Evolutionary conservation across 352 stramenopile species (phyloP).

Genomic region (Aphanomyces astaci): DNA sequence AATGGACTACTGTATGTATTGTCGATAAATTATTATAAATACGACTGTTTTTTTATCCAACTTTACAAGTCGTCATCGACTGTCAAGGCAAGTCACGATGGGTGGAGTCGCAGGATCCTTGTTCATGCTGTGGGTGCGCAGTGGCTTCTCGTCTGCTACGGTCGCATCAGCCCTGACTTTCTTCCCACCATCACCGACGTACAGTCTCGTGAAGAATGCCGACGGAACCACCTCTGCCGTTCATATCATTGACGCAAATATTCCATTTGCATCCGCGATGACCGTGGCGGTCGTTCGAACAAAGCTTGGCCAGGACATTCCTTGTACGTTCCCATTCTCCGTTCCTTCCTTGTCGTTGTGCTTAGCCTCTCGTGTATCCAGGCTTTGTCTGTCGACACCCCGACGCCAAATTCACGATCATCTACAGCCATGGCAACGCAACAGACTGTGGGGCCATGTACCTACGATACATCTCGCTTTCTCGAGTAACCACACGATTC

Average conservation of each 20-base stretch:
- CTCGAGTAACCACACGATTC: conserved; percentile 1
- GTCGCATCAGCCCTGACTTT: conserved; percentile 27
- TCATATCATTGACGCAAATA: conserved; percentile 13
- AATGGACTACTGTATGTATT: no score
- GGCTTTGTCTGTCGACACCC: conserved; percentile 26
- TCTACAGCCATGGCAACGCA: conserved; percentile 29
- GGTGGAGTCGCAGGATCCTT: conserved; percentile 23
- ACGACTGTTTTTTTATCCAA: conserved; percentile 10
- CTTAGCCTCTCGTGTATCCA: no score
- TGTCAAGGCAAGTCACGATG: conserved; percentile 12
- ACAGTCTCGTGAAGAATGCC: conserved; percentile 20
- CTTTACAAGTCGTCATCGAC: conserved; percentile 14
- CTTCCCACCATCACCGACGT: conserved; percentile 25
- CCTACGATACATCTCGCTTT: conserved; percentile 26
- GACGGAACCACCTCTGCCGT: neutral
- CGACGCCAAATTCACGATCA: conserved; percentile 23
- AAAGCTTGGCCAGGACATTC: conserved; percentile 1
- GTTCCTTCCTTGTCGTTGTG: neutral
- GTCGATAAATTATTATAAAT: conserved; percentile 11
- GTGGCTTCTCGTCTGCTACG: conserved; percentile 25
- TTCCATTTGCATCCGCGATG: neutral
- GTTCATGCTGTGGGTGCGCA: conserved; percentile 25
- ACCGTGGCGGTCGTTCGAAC: neutral
- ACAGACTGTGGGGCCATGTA: conserved; percentile 31
- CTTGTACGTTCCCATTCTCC: conserved; percentile 2